phyloP scores from a whole-genome alignment of 176 grass and related monocot genomes.

The sorghum (Sorghum bicolor) region Sorghum_bicolor_NCBIv3 NC_012878.2:4270501-4271000 shows the following conservation, averaged over 20 bases:
- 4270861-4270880: background rate
- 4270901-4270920: constrained; percentile 65
- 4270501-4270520: background rate
- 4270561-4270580: background rate
- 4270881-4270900: background rate
- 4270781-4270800: constrained; percentile 96
- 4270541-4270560: background rate
- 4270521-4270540: background rate
- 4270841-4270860: constrained; percentile 10
- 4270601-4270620: background rate
- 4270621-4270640: background rate
- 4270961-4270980: constrained; percentile 67
- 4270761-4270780: constrained; percentile 93
- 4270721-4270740: constrained; percentile 98
- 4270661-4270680: constrained; percentile 96
- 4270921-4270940: constrained; percentile 92
- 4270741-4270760: constrained; percentile 97
- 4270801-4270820: constrained; percentile 97
- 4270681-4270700: constrained; percentile 87
- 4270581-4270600: background rate
- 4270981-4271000: constrained; percentile 85
- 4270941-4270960: constrained; percentile 92
- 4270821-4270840: constrained; percentile 57
- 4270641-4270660: constrained; percentile 15
- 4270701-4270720: constrained; percentile 84